Evolutionary conservation across 73 alveolate species (phyloP).

Genomic region (Paraurostyla sp.): DNA sequence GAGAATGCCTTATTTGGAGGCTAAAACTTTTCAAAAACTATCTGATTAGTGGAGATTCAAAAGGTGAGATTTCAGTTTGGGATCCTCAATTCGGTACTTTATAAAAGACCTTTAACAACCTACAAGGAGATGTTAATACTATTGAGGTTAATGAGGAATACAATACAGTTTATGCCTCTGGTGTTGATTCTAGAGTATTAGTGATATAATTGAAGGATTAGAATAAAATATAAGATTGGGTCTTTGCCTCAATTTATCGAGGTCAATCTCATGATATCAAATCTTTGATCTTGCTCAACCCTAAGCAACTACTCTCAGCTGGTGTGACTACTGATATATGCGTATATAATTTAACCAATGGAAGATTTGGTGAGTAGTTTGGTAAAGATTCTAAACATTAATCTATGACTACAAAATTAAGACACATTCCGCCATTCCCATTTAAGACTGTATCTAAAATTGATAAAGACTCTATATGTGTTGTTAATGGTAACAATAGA

Average conservation of each 20-base stretch:
- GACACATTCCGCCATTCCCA: conserved; percentile 87
- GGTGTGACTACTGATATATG: conserved; percentile 90
- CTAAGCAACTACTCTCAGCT: conserved; percentile 71
- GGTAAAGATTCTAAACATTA: conserved; percentile 78
- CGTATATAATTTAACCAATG: conserved; percentile 72
- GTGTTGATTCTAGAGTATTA: conserved; percentile 76
- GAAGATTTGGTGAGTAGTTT: conserved; percentile 67
- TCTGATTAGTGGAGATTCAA: conserved; percentile 85
- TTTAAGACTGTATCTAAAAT: not conserved
- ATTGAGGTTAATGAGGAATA: conserved; percentile 69
- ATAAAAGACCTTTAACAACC: conserved; percentile 77
- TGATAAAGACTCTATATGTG: not conserved
- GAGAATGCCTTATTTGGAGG: conserved; percentile 61
- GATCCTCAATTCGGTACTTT: conserved; percentile 83
- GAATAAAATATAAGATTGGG: conserved; percentile 52
- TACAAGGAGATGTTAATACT: conserved; percentile 83
- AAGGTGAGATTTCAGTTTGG: conserved; percentile 81
- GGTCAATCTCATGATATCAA: conserved; percentile 89
- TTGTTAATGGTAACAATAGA: not conserved
- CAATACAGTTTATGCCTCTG: conserved; percentile 83
- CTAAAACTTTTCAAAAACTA: conserved; percentile 41
- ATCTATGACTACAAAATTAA: conserved; percentile 33
- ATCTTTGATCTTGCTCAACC: conserved; percentile 55
- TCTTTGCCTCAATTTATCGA: conserved; percentile 73
- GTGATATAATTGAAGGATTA: not conserved